Evolutionary conservation across 345 rosid genomes (phyloP).

Genomic region (Gossypium stocksii): DNA sequence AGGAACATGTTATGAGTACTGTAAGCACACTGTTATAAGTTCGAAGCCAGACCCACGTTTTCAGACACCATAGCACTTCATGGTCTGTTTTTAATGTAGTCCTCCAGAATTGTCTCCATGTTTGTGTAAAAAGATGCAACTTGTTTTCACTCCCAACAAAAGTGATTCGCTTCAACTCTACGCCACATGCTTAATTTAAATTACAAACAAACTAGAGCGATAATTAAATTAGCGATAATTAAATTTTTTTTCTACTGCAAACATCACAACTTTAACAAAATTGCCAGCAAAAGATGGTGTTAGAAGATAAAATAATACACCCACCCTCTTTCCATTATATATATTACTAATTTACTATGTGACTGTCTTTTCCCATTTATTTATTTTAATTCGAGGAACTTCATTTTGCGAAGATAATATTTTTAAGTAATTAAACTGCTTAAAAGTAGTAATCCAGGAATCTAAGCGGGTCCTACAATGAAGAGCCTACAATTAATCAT

Average conservation of each 20-base stretch:
- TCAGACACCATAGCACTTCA: not conserved
- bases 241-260: no score
- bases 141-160: conserved; percentile 16
- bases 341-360: no score
- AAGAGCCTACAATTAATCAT: not conserved
- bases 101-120: not conserved
- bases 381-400: not conserved
- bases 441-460: not conserved
- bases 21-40: not conserved
- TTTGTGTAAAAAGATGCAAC: conserved; percentile 10
- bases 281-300: no score
- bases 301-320: no score
- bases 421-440: not conserved
- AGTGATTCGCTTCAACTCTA: not conserved
- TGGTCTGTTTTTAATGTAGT: not conserved
- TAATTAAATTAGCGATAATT: no score
- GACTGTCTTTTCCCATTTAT: not conserved
- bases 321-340: no score
- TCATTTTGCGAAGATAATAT: not conserved
- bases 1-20: not conserved
- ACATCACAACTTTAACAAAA: no score
- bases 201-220: no score
- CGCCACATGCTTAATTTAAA: not conserved
- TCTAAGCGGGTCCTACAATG: not conserved
- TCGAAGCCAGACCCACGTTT: conserved; percentile 5